Conservation (phyloP, 2,329 filamentous ascomycete species). For the Pseudopithomyces maydicus region DNA sequence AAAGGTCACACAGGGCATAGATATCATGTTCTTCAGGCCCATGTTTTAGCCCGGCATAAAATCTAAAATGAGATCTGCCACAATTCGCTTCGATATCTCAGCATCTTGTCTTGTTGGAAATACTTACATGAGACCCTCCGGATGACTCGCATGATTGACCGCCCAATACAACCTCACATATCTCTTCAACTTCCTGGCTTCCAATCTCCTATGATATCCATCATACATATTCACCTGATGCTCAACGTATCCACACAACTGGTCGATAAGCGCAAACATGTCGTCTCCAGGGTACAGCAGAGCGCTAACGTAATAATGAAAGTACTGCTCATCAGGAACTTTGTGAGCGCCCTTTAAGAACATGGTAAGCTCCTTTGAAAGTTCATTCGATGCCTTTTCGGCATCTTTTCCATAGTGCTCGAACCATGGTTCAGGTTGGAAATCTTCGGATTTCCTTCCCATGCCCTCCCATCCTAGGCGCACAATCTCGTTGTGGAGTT, state of each 20-base stretch:
- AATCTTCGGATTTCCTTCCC: not conserved
- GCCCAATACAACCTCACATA: slow-evolving; percentile 10
- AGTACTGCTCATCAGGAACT: not conserved
- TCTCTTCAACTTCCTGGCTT: not conserved
- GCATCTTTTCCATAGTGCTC: slow-evolving; percentile 1
- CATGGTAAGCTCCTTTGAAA: slow-evolving; percentile 1
- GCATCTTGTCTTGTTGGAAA: too few species aligned
- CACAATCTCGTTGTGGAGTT: slow-evolving; percentile 13
- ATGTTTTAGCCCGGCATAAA: too few species aligned
- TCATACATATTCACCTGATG: not conserved
- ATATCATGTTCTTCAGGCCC: not conserved
- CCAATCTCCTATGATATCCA: not conserved
- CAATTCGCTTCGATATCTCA: too few species aligned
- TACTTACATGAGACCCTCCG: slow-evolving; percentile 10
- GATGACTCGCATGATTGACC: slow-evolving; percentile 3
- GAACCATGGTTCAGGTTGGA: slow-evolving; percentile 2
- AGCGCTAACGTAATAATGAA: slow-evolving; percentile 8
- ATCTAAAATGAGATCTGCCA: too few species aligned
- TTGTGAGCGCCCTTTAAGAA: slow-evolving; percentile 9
- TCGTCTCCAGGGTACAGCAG: not conserved
- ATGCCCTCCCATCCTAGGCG: slow-evolving; percentile 9
- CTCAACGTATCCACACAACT: not conserved
- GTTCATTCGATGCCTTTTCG: not conserved
- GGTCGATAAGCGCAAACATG: slow-evolving; percentile 1
- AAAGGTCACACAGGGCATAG: not conserved